Percentiles rank a stretch among this genome's conserved stretches.
Evolutionary conservation across 225 moss, liverwort and hornwort genomes (phyloP).

Genomic region (Lunularia cruciata): DNA sequence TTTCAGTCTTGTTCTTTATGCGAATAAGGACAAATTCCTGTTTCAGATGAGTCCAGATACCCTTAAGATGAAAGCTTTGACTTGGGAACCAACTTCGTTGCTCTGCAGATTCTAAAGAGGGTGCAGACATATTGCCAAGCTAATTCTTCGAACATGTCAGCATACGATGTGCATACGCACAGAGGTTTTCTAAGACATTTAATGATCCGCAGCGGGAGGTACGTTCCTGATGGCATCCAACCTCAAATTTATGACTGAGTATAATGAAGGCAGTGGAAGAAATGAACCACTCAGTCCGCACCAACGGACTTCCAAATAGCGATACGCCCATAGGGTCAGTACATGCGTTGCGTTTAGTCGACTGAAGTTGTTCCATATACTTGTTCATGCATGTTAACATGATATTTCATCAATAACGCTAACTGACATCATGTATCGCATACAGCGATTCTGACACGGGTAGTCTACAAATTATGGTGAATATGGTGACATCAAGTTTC

Average conservation of each 20-base stretch:
- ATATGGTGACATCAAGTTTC: conserved; percentile 84
- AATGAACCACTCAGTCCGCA: no score
- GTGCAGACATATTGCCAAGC: conserved; percentile 70
- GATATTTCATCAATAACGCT: no score
- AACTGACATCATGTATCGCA: background rate
- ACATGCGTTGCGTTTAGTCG: no score
- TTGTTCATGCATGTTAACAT: no score
- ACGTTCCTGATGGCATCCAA: background rate
- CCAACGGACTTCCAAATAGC: background rate
- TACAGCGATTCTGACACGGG: conserved; percentile 74
- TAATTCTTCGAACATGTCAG: conserved; percentile 56
- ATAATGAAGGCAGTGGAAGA: background rate
- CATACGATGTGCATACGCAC: conserved; percentile 71
- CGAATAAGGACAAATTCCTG: no score
- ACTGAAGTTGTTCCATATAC: background rate
- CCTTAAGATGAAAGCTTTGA: background rate
- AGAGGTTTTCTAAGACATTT: conserved; percentile 91
- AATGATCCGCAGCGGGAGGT: conserved; percentile 95
- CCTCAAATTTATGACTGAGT: no score
- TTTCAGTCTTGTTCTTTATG: no score
- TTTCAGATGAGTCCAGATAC: no score
- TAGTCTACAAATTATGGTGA: conserved; percentile 85
- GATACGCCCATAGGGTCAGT: background rate
- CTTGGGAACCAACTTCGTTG: no score
- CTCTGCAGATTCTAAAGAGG: conserved; percentile 65